Evolutionary conservation across 495 filamentous ascomycete species (phyloP).

Genomic region (Annulohypoxylon maeteangense): DNA sequence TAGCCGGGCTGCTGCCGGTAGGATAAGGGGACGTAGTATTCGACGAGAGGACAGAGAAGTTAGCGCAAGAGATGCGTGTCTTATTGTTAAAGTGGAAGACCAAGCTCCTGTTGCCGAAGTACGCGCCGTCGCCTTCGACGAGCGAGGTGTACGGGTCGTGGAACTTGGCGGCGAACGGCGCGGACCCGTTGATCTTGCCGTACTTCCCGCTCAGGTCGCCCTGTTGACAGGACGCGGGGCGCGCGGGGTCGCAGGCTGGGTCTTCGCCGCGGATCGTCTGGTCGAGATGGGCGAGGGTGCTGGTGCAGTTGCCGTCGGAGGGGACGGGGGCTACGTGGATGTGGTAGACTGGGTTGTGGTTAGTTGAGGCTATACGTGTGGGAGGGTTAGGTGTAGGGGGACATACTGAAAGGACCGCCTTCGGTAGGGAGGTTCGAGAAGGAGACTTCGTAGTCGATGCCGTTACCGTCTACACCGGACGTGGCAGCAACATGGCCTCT

Average conservation of each 20-base stretch:
- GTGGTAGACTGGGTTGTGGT: slow-evolving; percentile 74
- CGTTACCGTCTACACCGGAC: slow-evolving; percentile 66
- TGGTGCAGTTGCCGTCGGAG: slow-evolving; percentile 80
- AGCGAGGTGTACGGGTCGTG: slow-evolving; percentile 75
- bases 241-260: slow-evolving; percentile 68
- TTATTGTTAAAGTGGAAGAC: slow-evolving; percentile 79
- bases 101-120: slow-evolving; percentile 81
- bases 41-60: slow-evolving; percentile 60
- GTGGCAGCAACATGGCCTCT: slow-evolving; percentile 70
- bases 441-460: slow-evolving; percentile 69
- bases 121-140: slow-evolving; percentile 65
- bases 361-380: slow-evolving; percentile 2
- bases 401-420: slow-evolving; percentile 77
- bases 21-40: slow-evolving; percentile 26
- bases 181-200: slow-evolving; percentile 65
- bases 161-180: slow-evolving; percentile 62
- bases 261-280: slow-evolving; percentile 68
- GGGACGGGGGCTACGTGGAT: slow-evolving; percentile 81
- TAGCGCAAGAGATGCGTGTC: slow-evolving; percentile 77
- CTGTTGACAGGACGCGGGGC: slow-evolving; percentile 78
- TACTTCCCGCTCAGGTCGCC: slow-evolving; percentile 89
- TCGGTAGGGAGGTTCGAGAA: slow-evolving; percentile 72
- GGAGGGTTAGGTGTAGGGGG: not conserved
- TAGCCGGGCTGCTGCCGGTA: slow-evolving; percentile 21
- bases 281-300: slow-evolving; percentile 69